Percentiles rank a stretch among this genome's conserved stretches.
These are phyloP conservation scores for Aspergillus affinis DNA, from an alignment of 495 filamentous ascomycete genomes.

Conservation along the genomic window DNA sequence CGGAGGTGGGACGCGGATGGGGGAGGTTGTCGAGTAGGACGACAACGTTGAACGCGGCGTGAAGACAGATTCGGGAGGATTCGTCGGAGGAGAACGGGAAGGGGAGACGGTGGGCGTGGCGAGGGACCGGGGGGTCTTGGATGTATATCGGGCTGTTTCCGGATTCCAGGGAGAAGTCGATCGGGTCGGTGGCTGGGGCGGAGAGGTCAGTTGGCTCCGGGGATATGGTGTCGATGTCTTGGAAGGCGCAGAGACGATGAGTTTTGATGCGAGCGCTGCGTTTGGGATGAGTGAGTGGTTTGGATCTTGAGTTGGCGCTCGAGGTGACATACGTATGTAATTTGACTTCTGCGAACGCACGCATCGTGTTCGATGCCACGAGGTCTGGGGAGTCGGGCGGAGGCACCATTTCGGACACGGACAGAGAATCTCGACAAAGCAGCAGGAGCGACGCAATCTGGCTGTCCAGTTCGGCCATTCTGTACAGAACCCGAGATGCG, in stretches of 20 bases:
- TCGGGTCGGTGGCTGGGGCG: neutral
- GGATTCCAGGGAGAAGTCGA: neutral
- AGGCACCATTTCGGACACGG: slow-evolving; percentile 8
- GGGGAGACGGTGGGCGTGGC: slow-evolving; percentile 7
- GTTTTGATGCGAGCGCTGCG: slow-evolving; percentile 49
- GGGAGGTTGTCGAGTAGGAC: slow-evolving; percentile 38
- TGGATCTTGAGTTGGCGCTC: neutral
- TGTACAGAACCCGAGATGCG: slow-evolving; percentile 31
- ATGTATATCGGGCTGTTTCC: slow-evolving; percentile 3
- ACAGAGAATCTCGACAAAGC: slow-evolving; percentile 10
- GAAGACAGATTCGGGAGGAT: slow-evolving; percentile 46
- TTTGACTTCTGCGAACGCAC: slow-evolving; percentile 47
- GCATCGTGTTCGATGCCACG: slow-evolving; percentile 36
- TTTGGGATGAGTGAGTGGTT: neutral
- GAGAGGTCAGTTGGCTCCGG: neutral
- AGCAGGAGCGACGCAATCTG: slow-evolving; percentile 18
- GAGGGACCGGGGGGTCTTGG: neutral
- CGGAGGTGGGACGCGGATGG: slow-evolving; percentile 27
- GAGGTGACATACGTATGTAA: slow-evolving; percentile 39
- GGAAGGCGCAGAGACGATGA: slow-evolving; percentile 51
- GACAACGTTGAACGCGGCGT: slow-evolving; percentile 43
- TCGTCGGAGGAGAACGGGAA: slow-evolving; percentile 41
- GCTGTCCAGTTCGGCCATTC: slow-evolving; percentile 43
- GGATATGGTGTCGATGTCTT: slow-evolving; percentile 29
- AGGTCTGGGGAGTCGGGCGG: slow-evolving; percentile 21